A percentile compares a stretch with the other conserved stretches of the same genome.
Evolutionary conservation across 805 yeast species (phyloP).

Genomic region (Sungouiozyma ichnusensis): DNA sequence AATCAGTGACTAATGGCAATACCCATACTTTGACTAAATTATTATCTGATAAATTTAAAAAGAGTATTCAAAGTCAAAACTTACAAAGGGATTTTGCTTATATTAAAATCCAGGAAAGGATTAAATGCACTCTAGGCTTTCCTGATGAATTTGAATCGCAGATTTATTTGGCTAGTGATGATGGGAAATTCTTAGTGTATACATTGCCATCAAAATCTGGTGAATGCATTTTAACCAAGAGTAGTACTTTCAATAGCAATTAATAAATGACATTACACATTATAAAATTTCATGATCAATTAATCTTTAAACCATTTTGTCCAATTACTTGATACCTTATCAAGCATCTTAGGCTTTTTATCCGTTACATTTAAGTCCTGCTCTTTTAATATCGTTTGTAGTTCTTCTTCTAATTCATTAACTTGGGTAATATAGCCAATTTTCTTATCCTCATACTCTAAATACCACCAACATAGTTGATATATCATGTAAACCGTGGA

Average conservation of each 20-base stretch:
- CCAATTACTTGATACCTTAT: not conserved
- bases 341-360: no score
- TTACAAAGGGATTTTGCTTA: conserved; percentile 24
- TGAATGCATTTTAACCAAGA: conserved; percentile 23
- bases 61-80: conserved; percentile 23
- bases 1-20: conserved; percentile 5
- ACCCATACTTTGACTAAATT: conserved; percentile 18
- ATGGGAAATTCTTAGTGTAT: conserved; percentile 21
- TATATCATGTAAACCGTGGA: conserved; percentile 21
- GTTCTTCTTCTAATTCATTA: conserved; percentile 12
- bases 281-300: not conserved
- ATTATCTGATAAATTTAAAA: conserved; percentile 19
- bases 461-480: conserved; percentile 24
- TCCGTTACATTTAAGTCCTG: not conserved
- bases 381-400: conserved; percentile 4
- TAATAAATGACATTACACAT: not conserved
- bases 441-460: conserved; percentile 22
- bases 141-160: conserved; percentile 26
- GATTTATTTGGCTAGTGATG: conserved; percentile 22
- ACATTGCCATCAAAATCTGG: conserved; percentile 21
- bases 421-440: conserved; percentile 12
- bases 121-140: conserved; percentile 19
- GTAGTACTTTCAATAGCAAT: conserved; percentile 5
- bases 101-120: conserved; percentile 16
- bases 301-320: not conserved